phyloP scores from a whole-genome alignment of 805 yeast species.

The Debaryomyces maramus region DNA sequence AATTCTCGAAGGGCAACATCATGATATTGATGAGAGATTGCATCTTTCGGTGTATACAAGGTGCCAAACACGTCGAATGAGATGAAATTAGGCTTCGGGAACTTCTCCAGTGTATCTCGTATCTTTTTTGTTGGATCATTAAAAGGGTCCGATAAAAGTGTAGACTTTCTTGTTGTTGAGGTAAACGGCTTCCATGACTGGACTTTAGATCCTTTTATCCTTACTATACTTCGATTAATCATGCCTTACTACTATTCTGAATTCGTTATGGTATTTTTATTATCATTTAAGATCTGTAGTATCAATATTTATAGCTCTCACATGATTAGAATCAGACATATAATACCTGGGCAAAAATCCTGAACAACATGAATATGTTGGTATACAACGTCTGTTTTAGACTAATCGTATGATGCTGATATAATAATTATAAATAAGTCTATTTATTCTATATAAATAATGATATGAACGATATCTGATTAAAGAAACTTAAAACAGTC shows the following conservation, averaged over 20 bases:
- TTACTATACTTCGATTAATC: too few species aligned
- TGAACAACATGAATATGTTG: too few species aligned
- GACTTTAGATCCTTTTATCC: too few species aligned
- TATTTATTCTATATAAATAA: slow-evolving; percentile 1
- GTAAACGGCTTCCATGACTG: too few species aligned
- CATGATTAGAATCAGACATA: too few species aligned
- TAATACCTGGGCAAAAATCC: too few species aligned
- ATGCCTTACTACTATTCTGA: too few species aligned
- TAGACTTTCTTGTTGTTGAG: not conserved
- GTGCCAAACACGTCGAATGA: slow-evolving; percentile 74
- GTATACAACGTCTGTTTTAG: too few species aligned
- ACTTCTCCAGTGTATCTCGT: slow-evolving; percentile 24
- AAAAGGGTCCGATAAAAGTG: slow-evolving; percentile 25
- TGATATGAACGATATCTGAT: not conserved
- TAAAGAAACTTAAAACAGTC: slow-evolving; percentile 13
- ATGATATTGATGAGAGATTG: slow-evolving; percentile 56
- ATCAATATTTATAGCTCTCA: too few species aligned
- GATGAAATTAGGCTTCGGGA: slow-evolving; percentile 47
- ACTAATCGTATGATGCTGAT: too few species aligned
- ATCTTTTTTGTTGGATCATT: slow-evolving; percentile 22
- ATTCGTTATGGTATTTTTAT: too few species aligned
- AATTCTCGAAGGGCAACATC: slow-evolving; percentile 42
- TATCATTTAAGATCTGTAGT: too few species aligned
- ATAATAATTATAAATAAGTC: not conserved
- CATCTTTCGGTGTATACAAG: slow-evolving; percentile 54